Percentiles rank a stretch among this genome's conserved stretches.
phyloP scores from a whole-genome alignment of 2,329 filamentous ascomycete species.

The Chaetomiaceae sp. region DNA sequence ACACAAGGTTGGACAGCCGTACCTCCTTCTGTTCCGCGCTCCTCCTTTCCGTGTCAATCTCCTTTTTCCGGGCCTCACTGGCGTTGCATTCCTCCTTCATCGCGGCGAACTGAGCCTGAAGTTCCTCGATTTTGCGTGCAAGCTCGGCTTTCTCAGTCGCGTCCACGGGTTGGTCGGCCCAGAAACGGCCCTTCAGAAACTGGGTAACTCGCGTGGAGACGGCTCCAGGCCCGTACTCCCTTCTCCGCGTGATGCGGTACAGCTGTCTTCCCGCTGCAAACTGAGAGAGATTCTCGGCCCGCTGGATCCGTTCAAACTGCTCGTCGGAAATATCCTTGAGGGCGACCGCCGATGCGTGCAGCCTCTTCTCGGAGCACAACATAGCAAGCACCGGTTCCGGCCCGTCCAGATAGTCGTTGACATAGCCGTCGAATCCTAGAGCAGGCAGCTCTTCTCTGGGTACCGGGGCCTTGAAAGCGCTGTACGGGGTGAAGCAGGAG shows the following conservation, averaged over 20 bases:
- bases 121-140: constrained; percentile 44
- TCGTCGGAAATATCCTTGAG: constrained; percentile 57
- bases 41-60: constrained; percentile 40
- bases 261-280: constrained; percentile 64
- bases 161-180: constrained; percentile 75
- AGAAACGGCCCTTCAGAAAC: constrained; percentile 57
- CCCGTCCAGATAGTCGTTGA: constrained; percentile 71
- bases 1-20: too few relatives aligned
- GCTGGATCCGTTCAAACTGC: constrained; percentile 61
- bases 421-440: constrained; percentile 72
- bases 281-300: constrained; percentile 50
- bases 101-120: constrained; percentile 30
- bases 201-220: constrained; percentile 61
- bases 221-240: constrained; percentile 72
- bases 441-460: constrained; percentile 46
- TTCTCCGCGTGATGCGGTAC: constrained; percentile 62
- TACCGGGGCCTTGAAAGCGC: constrained; percentile 50
- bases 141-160: constrained; percentile 56
- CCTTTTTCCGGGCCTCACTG: constrained; percentile 31
- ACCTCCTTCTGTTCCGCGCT: too few relatives aligned
- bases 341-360: constrained; percentile 64
- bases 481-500: constrained; percentile 49
- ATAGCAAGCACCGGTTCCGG: constrained; percentile 80
- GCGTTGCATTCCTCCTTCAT: constrained; percentile 32
- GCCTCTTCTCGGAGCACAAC: constrained; percentile 67